Percentiles rank a stretch among this genome's conserved stretches.
These are phyloP conservation scores for Buxus sempervirens DNA, from an alignment of 164 flowering plant genomes.

Conservation along the genomic window DNA sequence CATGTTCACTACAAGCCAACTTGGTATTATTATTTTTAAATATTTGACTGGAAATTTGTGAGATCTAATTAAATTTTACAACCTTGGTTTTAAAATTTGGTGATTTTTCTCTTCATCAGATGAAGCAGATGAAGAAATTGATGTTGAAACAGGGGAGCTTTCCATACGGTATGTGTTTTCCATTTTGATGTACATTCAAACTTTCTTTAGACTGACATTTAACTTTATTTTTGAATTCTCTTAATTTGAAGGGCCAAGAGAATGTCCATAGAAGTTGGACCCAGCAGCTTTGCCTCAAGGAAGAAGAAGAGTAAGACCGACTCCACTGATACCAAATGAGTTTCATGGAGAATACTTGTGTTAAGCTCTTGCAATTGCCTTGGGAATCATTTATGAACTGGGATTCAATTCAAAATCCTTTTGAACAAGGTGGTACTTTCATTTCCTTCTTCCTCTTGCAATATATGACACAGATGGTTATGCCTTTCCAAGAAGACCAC, in stretches of 20 bases:
- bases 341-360: background rate
- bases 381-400: background rate
- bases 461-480: too few species aligned
- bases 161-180: slow-evolving; percentile 41
- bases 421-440: background rate
- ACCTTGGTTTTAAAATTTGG: background rate
- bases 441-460: background rate
- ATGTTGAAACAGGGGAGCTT: slow-evolving; percentile 40
- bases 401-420: background rate
- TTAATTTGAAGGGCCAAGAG: slow-evolving; percentile 65
- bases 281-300: slow-evolving; percentile 74
- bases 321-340: slow-evolving; percentile 1
- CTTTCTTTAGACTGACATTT: background rate
- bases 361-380: background rate
- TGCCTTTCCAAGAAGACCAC: too few species aligned
- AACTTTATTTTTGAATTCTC: too few species aligned
- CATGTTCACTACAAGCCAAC: too few species aligned
- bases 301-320: slow-evolving; percentile 68
- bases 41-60: too few species aligned
- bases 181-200: background rate
- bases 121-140: slow-evolving; percentile 32
- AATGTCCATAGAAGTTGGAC: slow-evolving; percentile 69
- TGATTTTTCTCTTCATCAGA: slow-evolving; percentile 18
- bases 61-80: background rate
- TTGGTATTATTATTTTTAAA: too few species aligned